Evolutionary conservation across 2,329 filamentous ascomycete species (phyloP), one percentile per base, ranked within the genome.

Genomic region (Colletotrichum sp.): DNA sequence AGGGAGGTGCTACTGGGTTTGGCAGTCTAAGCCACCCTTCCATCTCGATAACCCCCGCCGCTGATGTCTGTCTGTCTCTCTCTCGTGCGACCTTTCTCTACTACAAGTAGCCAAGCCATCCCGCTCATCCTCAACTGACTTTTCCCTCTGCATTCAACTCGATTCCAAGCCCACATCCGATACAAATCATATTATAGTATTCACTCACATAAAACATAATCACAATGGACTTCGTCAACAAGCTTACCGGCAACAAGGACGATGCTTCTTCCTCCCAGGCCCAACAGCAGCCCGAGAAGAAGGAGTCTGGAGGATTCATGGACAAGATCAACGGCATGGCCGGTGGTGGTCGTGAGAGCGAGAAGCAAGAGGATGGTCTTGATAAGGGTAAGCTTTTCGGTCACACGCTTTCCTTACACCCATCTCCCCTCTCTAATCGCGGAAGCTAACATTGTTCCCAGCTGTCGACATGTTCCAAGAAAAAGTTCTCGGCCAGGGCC

Each of bases 321-420:
- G 89, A 93, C 84, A 95, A 94, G 86, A 66, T 96, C 73, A 94
- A 96, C 86, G 81, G 84, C 72, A 87, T 92, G 77, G 93, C 93
- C 24, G 94, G 94, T 43, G 94, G 94, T 67, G 94, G 94, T 47
- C 84, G 84, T 38, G 86, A 94, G 83, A 91, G 92, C 81, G 94
- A 96, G 89, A 92, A 95, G 90, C 93, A 95, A 78, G 94, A 97
- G 83, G 94, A 96, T 80, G 85, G 83, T n/a, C 90, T 97, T 66
- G 94, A 97, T 86, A 97, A 97, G 86, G 92, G 94, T 95, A 29
- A 74, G 75, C 34, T 13, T 9, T 33, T 43, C 24, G 7, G 11
- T 29, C 51, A n/a, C 34, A 13, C 16, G 21, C 34, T 33, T 18
- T 21, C 27, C 18, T 36, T 24, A 4, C n/a, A 27, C 24, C 5